Evolutionary conservation across 257 asterid species (phyloP).

Genomic region (Handroanthus guayacan): DNA sequence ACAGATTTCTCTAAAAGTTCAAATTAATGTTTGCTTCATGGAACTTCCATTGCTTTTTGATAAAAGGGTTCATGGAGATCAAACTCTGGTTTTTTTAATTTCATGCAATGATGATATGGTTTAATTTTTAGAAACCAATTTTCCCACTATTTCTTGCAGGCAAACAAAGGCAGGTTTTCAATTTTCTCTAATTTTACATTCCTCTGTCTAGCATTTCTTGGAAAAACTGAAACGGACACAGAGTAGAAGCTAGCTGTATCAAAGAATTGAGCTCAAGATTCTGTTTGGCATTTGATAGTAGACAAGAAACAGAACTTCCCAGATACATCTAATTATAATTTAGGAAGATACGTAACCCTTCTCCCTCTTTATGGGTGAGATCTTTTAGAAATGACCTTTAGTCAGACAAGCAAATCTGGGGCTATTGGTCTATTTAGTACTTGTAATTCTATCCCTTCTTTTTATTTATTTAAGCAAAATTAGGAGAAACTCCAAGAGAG

Average conservation of each 20-base stretch:
- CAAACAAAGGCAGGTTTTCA: neutral
- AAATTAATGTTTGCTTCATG: too few species aligned
- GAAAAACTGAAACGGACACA: neutral
- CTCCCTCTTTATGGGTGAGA: neutral
- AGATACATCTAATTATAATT: conserved; percentile 2
- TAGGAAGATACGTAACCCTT: neutral
- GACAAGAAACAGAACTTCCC: neutral
- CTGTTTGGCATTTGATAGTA: neutral
- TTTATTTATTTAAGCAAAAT: too few species aligned
- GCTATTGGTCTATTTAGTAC: too few species aligned
- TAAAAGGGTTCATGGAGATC: neutral
- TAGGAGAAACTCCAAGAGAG: too few species aligned
- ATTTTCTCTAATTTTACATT: neutral
- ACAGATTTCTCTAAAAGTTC: too few species aligned
- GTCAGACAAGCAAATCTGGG: too few species aligned
- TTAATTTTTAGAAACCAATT: neutral
- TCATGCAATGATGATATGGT: neutral
- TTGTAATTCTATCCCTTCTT: too few species aligned
- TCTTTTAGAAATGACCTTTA: too few species aligned
- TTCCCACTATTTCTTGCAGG: neutral
- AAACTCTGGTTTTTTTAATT: neutral
- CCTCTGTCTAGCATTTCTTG: neutral
- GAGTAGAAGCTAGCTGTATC: neutral
- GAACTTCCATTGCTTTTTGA: too few species aligned
- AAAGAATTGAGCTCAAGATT: neutral